These are phyloP conservation scores for Auricularia heimuer DNA, from an alignment of 768 basidiomycete genomes.

Conservation along the genomic window DNA sequence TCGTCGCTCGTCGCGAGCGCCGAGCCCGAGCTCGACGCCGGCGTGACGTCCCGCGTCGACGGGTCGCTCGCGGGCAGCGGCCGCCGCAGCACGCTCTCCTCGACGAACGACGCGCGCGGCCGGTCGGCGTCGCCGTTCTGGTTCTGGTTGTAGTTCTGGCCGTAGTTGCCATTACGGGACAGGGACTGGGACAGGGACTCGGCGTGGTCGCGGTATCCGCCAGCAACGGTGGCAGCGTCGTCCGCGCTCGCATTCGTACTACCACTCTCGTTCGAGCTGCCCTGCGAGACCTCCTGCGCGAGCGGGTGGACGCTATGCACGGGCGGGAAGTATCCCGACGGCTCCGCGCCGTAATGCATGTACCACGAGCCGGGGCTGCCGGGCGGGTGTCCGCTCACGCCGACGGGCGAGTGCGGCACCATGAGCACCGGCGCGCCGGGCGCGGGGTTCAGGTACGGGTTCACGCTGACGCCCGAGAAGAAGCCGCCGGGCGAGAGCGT, in stretches of 20 bases:
- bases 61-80: background rate
- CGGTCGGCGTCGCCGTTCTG: too few relatives aligned
- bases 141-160: too few relatives aligned
- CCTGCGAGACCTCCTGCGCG: background rate
- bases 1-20: background rate
- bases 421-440: constrained; percentile 44
- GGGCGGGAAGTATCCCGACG: background rate
- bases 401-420: background rate
- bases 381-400: background rate
- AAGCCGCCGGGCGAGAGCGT: constrained; percentile 68
- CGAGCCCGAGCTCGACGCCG: background rate
- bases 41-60: background rate
- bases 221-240: background rate
- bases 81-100: background rate
- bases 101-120: background rate
- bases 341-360: background rate
- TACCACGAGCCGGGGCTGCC: background rate
- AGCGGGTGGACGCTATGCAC: background rate
- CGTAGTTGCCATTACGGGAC: too few relatives aligned
- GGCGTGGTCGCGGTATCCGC: background rate
- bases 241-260: background rate
- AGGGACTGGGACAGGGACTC: too few relatives aligned
- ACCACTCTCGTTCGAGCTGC: background rate
- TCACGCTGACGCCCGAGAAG: constrained; percentile 25
- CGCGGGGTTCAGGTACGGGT: constrained; percentile 41